Evolutionary conservation across 2,329 filamentous ascomycete species (phyloP).

Genomic region (Thelonectria rubi): DNA sequence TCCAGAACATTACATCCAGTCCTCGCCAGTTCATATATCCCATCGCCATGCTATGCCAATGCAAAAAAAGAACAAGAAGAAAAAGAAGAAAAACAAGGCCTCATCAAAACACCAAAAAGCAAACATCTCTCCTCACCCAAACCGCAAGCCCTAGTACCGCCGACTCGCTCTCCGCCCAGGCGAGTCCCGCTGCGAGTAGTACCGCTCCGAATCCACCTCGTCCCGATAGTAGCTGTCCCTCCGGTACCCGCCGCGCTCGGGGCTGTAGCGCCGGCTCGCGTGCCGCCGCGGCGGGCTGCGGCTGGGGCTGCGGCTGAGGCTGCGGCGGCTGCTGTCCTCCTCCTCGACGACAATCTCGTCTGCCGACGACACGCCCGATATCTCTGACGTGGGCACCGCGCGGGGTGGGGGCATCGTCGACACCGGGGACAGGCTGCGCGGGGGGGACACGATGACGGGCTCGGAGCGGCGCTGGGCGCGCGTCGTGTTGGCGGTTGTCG

Average conservation of each 20-base stretch:
- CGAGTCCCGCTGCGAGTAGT: slow-evolving; percentile 37
- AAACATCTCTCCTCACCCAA: background rate
- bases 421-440: slow-evolving; percentile 37
- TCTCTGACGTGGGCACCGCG: slow-evolving; percentile 37
- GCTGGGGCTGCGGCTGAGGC: slow-evolving; percentile 38
- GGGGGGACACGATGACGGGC: slow-evolving; percentile 43
- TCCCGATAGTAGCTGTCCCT: slow-evolving; percentile 37
- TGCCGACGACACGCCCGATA: slow-evolving; percentile 44
- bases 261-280: slow-evolving; percentile 32
- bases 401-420: slow-evolving; percentile 40
- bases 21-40: background rate
- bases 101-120: background rate
- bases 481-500: slow-evolving; percentile 5
- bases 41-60: background rate
- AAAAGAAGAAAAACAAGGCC: too few species aligned
- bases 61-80: background rate
- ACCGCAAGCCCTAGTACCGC: slow-evolving; percentile 21
- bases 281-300: slow-evolving; percentile 34
- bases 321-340: slow-evolving; percentile 29
- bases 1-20: background rate
- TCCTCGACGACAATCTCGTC: slow-evolving; percentile 53
- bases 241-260: slow-evolving; percentile 33
- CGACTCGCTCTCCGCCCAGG: slow-evolving; percentile 37
- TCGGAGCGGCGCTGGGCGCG: slow-evolving; percentile 29
- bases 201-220: slow-evolving; percentile 25